These are phyloP conservation scores for Coemansia furcata DNA, from an alignment of 192 early-diverging fungal genomes.

Conservation along the genomic window DNA sequence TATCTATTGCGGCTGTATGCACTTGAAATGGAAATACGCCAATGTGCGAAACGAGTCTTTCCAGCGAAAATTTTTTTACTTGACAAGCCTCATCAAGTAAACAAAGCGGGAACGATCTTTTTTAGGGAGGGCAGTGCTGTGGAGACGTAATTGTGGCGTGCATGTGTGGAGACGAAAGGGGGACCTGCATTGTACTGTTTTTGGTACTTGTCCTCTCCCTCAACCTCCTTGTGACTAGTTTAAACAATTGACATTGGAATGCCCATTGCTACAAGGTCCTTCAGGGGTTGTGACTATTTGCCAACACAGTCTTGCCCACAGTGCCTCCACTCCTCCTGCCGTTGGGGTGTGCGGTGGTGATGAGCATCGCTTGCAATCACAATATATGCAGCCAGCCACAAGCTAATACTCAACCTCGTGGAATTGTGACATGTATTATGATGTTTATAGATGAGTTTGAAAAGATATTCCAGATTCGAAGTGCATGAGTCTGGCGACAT, in stretches of 20 bases:
- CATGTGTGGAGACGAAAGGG: constrained; percentile 5
- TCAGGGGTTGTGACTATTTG: no score
- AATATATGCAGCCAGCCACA: background rate
- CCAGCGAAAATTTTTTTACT: no score
- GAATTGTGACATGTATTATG: background rate
- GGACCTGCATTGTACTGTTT: background rate
- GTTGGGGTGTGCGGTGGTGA: background rate
- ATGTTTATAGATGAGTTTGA: background rate
- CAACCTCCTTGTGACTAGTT: background rate
- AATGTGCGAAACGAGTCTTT: no score
- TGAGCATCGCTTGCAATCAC: background rate
- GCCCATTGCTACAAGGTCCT: background rate
- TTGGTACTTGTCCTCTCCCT: background rate
- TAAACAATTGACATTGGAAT: background rate
- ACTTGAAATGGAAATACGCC: no score
- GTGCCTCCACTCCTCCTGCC: no score
- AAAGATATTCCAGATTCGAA: background rate
- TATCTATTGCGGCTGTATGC: background rate
- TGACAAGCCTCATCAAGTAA: background rate
- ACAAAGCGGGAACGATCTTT: no score
- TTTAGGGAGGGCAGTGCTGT: background rate
- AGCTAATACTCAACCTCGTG: background rate
- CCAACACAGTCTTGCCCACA: no score
- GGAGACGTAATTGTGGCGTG: background rate
- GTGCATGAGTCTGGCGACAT: background rate